phyloP scores from a whole-genome alignment of 2,329 filamentous ascomycete species.

The Emergomyces orientalis region DNA sequence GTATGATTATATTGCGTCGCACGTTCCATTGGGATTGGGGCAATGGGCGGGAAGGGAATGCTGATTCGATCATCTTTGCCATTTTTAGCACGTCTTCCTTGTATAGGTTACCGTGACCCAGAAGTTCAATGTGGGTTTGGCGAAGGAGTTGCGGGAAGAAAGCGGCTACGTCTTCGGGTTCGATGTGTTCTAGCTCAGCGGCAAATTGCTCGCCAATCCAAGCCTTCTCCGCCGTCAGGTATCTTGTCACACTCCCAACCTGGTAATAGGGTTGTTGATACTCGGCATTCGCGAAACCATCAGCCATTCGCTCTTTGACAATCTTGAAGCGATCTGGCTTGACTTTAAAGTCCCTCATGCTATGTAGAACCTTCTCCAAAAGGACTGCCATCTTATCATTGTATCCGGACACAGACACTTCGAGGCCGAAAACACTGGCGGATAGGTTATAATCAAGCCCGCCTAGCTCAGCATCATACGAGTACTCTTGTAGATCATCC shows the following conservation, averaged over 20 bases:
- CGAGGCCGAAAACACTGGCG: constrained; percentile 62
- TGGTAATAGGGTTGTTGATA: constrained; percentile 84
- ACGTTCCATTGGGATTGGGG: constrained; percentile 73
- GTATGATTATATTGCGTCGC: constrained; percentile 65
- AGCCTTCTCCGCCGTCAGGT: constrained; percentile 65
- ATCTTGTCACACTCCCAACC: constrained; percentile 71
- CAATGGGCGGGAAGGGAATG: constrained; percentile 62
- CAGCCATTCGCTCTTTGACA: constrained; percentile 71
- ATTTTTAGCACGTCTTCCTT: constrained; percentile 84
- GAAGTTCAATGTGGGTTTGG: constrained; percentile 78
- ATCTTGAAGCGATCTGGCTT: constrained; percentile 83
- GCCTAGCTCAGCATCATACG: constrained; percentile 90
- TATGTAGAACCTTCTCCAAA: constrained; percentile 75
- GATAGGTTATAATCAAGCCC: constrained; percentile 76
- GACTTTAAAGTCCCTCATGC: constrained; percentile 75
- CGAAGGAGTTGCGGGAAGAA: constrained; percentile 74
- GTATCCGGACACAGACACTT: constrained; percentile 76
- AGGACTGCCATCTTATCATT: constrained; percentile 93
- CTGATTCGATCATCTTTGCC: constrained; percentile 71
- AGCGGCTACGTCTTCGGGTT: constrained; percentile 60
- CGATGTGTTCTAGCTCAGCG: constrained; percentile 65
- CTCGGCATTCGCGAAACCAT: constrained; percentile 76
- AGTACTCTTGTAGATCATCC: constrained; percentile 84
- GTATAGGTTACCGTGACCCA: constrained; percentile 87
- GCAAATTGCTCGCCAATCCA: constrained; percentile 73